Evolutionary conservation across 257 asterid genomes (phyloP).

Genomic region (Solanum neorickii): DNA sequence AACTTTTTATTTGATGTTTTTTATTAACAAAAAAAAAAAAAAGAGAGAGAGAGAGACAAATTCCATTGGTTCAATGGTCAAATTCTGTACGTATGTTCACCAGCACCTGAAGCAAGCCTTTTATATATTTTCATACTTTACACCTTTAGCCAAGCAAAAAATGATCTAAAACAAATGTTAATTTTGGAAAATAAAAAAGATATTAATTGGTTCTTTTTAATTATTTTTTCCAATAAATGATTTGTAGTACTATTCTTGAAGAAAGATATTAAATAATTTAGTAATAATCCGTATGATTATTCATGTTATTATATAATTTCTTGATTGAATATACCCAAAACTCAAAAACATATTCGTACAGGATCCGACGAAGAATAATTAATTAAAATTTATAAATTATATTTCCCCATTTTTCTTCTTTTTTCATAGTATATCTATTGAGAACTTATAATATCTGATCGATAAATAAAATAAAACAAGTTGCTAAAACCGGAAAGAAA

Average conservation of each 20-base stretch:
- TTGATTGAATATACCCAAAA: background rate
- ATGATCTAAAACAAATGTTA: background rate
- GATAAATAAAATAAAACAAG: background rate
- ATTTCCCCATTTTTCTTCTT: background rate
- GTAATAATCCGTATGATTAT: background rate
- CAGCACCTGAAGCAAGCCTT: background rate
- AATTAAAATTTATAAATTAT: no score
- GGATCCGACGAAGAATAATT: background rate
- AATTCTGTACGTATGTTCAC: background rate
- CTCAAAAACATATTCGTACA: background rate
- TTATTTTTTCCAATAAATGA: background rate
- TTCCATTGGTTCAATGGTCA: background rate
- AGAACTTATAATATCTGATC: background rate
- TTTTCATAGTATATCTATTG: background rate
- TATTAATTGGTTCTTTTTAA: background rate
- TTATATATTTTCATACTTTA: background rate
- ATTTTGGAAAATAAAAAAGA: background rate
- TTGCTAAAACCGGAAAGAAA: background rate
- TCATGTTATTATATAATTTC: background rate
- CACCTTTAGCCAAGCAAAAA: background rate
- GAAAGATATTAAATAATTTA: background rate
- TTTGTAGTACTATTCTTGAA: background rate
- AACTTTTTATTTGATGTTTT: background rate
- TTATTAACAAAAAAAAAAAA: background rate
- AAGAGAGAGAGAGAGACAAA: background rate